These are phyloP conservation scores for Monilinia vaccinii-corymbosi DNA, from an alignment of 2,329 filamentous ascomycete genomes.

Conservation along the genomic window DNA sequence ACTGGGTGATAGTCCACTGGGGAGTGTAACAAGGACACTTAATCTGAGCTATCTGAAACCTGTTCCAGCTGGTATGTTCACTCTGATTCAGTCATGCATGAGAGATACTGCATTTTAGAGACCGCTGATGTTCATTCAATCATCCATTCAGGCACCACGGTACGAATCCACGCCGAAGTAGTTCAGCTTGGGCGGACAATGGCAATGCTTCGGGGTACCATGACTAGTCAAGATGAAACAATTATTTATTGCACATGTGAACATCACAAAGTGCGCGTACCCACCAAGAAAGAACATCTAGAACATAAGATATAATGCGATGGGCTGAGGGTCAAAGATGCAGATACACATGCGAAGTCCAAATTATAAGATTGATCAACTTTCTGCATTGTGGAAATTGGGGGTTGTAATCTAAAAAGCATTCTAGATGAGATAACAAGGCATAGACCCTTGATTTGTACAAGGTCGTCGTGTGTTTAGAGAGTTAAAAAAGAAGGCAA, in stretches of 20 bases:
- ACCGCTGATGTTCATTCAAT: neutral
- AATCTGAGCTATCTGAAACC: constrained; percentile 43
- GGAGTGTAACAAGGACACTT: constrained; percentile 40
- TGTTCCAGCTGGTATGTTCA: constrained; percentile 35
- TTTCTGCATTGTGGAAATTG: too few relatives aligned
- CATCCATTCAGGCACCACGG: constrained; percentile 30
- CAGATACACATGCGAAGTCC: constrained; percentile 4
- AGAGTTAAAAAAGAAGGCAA: too few relatives aligned
- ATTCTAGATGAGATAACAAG: neutral
- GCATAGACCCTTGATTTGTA: too few relatives aligned
- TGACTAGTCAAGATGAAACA: constrained; percentile 40
- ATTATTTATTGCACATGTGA: constrained; percentile 40
- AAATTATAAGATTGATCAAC: constrained; percentile 28
- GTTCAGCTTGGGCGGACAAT: constrained; percentile 40
- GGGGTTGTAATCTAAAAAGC: neutral
- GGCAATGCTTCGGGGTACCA: constrained; percentile 41
- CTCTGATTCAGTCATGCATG: neutral
- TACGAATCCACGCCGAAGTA: constrained; percentile 36
- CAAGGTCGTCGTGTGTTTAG: too few relatives aligned
- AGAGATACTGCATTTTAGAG: too few relatives aligned
- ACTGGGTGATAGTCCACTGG: constrained; percentile 33
- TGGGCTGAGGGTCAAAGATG: constrained; percentile 17
- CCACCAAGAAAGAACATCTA: constrained; percentile 33
- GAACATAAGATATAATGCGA: constrained; percentile 36
- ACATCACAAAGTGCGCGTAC: constrained; percentile 42